Conservation (phyloP, 1,139 yeast species). For the Dujonia santamariae region DNA sequence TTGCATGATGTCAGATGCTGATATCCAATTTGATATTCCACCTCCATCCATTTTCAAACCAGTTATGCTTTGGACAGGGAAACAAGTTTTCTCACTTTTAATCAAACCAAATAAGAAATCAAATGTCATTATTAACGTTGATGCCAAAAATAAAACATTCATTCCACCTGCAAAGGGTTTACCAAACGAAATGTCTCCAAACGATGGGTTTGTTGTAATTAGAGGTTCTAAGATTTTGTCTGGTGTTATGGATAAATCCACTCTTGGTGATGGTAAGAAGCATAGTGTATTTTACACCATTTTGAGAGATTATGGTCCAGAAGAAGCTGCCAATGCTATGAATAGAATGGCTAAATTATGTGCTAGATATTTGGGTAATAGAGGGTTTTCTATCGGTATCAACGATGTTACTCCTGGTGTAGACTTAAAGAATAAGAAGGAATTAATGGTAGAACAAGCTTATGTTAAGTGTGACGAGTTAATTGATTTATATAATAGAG, state of each 20-base stretch:
- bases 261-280: slow-evolving; percentile 97
- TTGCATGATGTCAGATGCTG: slow-evolving; percentile 96
- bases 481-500: slow-evolving; percentile 74
- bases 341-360: slow-evolving; percentile 97
- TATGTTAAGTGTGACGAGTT: slow-evolving; percentile 90
- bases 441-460: slow-evolving; percentile 85
- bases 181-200: slow-evolving; percentile 95
- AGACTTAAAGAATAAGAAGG: slow-evolving; percentile 75
- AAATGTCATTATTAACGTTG: slow-evolving; percentile 83
- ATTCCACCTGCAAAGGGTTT: slow-evolving; percentile 62
- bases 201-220: slow-evolving; percentile 90
- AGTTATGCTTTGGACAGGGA: slow-evolving; percentile 91
- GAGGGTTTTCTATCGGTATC: slow-evolving; percentile 97
- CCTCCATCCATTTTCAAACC: slow-evolving; percentile 95
- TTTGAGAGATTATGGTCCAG: slow-evolving; percentile 90
- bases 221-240: slow-evolving; percentile 85
- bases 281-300: slow-evolving; percentile 95
- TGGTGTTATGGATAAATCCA: slow-evolving; percentile 96
- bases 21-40: slow-evolving; percentile 83
- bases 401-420: slow-evolving; percentile 94
- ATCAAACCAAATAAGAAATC: slow-evolving; percentile 78
- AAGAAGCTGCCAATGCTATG: slow-evolving; percentile 95
- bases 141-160: slow-evolving; percentile 90
- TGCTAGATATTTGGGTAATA: slow-evolving; percentile 89
- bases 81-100: slow-evolving; percentile 85